These are phyloP conservation scores for Picochlorum sp. DNA, from an alignment of 139 green algal genomes.

Conservation along the genomic window DNA sequence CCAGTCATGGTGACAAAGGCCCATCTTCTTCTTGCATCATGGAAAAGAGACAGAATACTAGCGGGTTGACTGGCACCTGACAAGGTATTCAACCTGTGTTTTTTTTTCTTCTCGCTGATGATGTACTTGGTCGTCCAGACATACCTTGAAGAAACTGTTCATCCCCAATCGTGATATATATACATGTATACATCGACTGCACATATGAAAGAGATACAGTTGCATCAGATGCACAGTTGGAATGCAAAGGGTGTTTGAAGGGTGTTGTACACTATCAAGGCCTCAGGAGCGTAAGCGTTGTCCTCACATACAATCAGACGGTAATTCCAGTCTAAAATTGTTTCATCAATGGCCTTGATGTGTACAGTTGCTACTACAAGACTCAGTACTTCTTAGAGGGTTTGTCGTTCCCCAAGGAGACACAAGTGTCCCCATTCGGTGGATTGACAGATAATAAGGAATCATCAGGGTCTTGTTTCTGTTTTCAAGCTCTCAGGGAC, in stretches of 20 bases:
- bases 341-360: slow-evolving; percentile 10
- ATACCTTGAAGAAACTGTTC: too few species aligned
- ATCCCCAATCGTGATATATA: too few species aligned
- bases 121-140: too few species aligned
- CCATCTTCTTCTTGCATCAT: too few species aligned
- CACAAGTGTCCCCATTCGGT: slow-evolving; percentile 10
- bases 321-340: slow-evolving; percentile 32
- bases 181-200: too few species aligned
- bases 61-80: too few species aligned
- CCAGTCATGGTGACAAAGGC: not conserved
- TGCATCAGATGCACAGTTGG: too few species aligned
- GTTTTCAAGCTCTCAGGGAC: not conserved
- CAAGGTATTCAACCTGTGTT: too few species aligned
- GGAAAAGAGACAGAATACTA: too few species aligned
- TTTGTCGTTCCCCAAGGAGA: slow-evolving; percentile 20
- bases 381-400: slow-evolving; percentile 44
- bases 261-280: not conserved
- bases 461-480: slow-evolving; percentile 22
- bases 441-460: slow-evolving; percentile 35
- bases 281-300: slow-evolving; percentile 3
- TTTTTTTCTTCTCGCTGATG: too few species aligned
- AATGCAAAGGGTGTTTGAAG: too few species aligned
- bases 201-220: too few species aligned
- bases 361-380: slow-evolving; percentile 4
- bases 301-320: slow-evolving; percentile 31